phyloP scores from a whole-genome alignment of 495 filamentous ascomycete species.

The Penicillium diatomitis region DNA sequence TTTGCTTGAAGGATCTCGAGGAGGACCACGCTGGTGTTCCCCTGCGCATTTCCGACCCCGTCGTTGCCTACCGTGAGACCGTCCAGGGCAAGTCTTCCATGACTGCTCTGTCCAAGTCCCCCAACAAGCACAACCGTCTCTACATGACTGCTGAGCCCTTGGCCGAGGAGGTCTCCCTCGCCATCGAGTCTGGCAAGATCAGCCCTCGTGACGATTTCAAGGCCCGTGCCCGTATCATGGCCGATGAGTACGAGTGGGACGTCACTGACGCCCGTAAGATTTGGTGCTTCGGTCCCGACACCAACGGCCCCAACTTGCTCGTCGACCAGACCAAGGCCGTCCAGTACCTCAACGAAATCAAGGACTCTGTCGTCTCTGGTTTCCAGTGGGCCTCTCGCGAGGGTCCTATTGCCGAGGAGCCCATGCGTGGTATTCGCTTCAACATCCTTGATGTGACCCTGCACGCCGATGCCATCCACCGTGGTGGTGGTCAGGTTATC shows the following conservation, averaged over 20 bases:
- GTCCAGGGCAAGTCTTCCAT: conserved; percentile 76
- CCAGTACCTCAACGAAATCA: conserved; percentile 99
- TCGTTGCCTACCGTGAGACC: conserved; percentile 96
- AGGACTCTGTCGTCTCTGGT: conserved; percentile 98
- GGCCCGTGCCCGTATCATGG: conserved; percentile 90
- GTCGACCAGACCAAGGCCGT: conserved; percentile 99
- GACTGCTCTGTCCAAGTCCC: conserved; percentile 96
- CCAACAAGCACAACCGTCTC: conserved; percentile 99
- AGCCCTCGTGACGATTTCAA: conserved; percentile 98
- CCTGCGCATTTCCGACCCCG: conserved; percentile 91
- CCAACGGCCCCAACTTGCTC: conserved; percentile 93
- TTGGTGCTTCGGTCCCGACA: conserved; percentile 99
- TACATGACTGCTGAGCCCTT: conserved; percentile 89
- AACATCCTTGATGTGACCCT: conserved; percentile 99
- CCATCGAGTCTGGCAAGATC: conserved; percentile 90
- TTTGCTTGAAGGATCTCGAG: conserved; percentile 99
- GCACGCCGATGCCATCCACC: conserved; percentile 98
- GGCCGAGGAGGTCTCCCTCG: conserved; percentile 78
- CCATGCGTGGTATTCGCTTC: conserved; percentile 93
- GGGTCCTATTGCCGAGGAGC: conserved; percentile 96
- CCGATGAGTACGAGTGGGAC: conserved; percentile 98
- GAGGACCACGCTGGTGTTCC: conserved; percentile 98
- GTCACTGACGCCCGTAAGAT: conserved; percentile 99
- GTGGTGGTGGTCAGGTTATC: conserved; percentile 98
- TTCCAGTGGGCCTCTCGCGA: conserved; percentile 99